phyloP scores from a whole-genome alignment of 139 green algal species.

The Micromonas commoda region DNA sequence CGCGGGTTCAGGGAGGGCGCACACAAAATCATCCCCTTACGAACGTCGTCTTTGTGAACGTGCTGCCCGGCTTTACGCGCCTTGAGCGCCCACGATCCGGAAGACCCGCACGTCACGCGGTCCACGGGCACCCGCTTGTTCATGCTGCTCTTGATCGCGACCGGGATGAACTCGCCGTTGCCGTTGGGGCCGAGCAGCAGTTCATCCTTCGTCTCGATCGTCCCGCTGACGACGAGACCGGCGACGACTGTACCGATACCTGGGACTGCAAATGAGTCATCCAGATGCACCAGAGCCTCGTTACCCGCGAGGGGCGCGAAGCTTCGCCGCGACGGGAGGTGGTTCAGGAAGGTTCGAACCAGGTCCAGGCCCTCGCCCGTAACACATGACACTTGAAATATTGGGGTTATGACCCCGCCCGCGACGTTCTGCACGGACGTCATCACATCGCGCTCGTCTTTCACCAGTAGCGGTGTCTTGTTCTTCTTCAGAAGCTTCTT shows the following conservation, averaged over 20 bases:
- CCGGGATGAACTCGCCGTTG: slow-evolving; percentile 70
- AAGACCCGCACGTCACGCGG: slow-evolving; percentile 53
- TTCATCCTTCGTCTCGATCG: not conserved
- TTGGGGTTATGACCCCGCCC: slow-evolving; percentile 71
- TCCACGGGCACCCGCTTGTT: slow-evolving; percentile 75
- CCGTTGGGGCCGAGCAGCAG: slow-evolving; percentile 76
- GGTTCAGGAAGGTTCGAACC: slow-evolving; percentile 78
- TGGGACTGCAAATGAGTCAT: slow-evolving; percentile 15
- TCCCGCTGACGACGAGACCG: slow-evolving; percentile 1
- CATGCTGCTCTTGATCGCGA: slow-evolving; percentile 77
- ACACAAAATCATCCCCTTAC: slow-evolving; percentile 88
- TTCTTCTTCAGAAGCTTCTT: slow-evolving; percentile 73
- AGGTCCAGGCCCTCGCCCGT: slow-evolving; percentile 61
- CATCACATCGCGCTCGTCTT: slow-evolving; percentile 61
- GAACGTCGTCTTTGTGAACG: slow-evolving; percentile 38
- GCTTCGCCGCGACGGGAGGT: slow-evolving; percentile 1
- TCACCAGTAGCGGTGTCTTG: slow-evolving; percentile 78
- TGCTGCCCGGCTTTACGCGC: slow-evolving; percentile 51
- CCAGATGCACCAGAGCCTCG: not conserved
- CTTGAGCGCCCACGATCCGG: slow-evolving; percentile 78
- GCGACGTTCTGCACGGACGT: slow-evolving; percentile 76
- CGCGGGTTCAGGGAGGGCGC: slow-evolving; percentile 52
- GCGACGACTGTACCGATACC: slow-evolving; percentile 23
- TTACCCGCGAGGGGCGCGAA: not conserved
- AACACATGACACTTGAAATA: slow-evolving; percentile 84